Evolutionary conservation across 352 stramenopile species (phyloP).

Genomic region (Pythium vanterpoolii): DNA sequence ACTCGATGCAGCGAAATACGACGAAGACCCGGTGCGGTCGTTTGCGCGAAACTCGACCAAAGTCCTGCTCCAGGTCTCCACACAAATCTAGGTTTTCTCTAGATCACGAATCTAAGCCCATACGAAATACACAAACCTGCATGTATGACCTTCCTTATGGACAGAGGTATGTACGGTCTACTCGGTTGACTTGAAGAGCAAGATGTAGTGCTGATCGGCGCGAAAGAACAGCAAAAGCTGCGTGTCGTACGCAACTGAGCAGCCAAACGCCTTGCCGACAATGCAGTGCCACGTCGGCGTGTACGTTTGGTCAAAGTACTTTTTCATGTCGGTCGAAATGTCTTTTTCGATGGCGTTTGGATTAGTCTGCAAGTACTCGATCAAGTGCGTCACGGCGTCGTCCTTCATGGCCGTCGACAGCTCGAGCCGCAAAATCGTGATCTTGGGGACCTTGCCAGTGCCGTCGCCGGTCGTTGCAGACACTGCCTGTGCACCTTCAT

Average conservation of each 20-base stretch:
- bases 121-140: background rate
- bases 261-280: slow-evolving; percentile 87
- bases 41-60: slow-evolving; percentile 61
- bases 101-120: background rate
- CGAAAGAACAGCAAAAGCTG: slow-evolving; percentile 88
- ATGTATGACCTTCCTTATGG: background rate
- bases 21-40: slow-evolving; percentile 36
- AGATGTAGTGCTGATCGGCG: slow-evolving; percentile 76
- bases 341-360: slow-evolving; percentile 86
- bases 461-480: slow-evolving; percentile 12
- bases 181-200: slow-evolving; percentile 84
- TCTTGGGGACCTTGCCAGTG: slow-evolving; percentile 46
- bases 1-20: slow-evolving; percentile 34
- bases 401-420: slow-evolving; percentile 68
- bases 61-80: slow-evolving; percentile 39
- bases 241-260: slow-evolving; percentile 89
- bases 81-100: slow-evolving; percentile 4
- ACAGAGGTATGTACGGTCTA: slow-evolving; percentile 20
- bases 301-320: slow-evolving; percentile 98
- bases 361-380: slow-evolving; percentile 36
- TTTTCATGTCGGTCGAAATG: slow-evolving; percentile 98
- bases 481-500: slow-evolving; percentile 9
- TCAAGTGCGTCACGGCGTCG: slow-evolving; percentile 49
- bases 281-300: slow-evolving; percentile 95
- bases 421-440: slow-evolving; percentile 62